Conservation (phyloP, 257 asterid genomes). For the Solanum etuberosum region DNA sequence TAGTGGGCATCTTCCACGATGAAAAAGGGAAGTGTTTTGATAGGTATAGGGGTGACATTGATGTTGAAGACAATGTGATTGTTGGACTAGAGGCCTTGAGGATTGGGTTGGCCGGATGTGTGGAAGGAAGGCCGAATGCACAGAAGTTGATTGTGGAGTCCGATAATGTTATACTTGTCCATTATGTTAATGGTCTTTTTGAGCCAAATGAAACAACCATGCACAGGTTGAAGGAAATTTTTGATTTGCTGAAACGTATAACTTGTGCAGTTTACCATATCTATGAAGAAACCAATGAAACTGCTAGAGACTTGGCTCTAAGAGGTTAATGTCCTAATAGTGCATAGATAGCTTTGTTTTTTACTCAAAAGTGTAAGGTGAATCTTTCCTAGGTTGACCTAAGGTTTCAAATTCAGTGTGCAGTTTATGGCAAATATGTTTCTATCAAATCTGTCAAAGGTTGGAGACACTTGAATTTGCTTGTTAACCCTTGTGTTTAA, state of each 20-base stretch:
- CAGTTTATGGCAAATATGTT: not conserved
- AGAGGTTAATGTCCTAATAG: not conserved
- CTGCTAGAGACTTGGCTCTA: not conserved
- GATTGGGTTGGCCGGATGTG: not conserved
- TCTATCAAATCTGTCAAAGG: not conserved
- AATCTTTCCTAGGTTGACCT: not conserved
- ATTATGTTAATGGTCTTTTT: not conserved
- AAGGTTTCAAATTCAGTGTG: not conserved
- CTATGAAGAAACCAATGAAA: not conserved
- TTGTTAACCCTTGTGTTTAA: not conserved
- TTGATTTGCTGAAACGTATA: not conserved
- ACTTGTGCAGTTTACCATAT: not conserved
- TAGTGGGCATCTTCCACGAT: not conserved
- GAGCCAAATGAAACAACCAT: not conserved
- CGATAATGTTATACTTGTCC: not conserved
- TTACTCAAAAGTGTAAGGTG: not conserved
- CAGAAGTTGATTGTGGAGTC: not conserved
- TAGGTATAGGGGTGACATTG: not conserved
- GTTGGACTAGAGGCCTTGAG: not conserved
- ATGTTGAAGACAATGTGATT: not conserved
- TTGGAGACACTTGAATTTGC: not conserved
- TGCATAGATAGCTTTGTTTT: not conserved
- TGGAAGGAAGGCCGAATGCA: not conserved
- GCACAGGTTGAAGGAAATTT: not conserved
- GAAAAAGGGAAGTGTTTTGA: not conserved